phyloP scores from a whole-genome alignment of 768 basidiomycete genomes.

The Udeniomyces megalosporus region DNA sequence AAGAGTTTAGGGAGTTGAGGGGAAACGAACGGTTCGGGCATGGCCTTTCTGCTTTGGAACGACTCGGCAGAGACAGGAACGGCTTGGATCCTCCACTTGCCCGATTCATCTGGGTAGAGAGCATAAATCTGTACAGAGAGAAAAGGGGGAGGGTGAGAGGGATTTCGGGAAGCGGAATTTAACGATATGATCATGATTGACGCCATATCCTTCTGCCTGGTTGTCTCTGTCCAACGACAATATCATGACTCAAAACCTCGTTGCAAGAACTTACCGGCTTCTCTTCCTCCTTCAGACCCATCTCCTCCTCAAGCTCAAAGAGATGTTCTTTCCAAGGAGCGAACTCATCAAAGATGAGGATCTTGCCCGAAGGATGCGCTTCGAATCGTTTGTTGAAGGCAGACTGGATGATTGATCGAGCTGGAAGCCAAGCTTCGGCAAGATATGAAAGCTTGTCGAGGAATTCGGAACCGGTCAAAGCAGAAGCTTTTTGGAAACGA shows the following conservation, averaged over 20 bases:
- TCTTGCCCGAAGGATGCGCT: conserved; percentile 54
- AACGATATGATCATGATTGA: no score
- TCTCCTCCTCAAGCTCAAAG: conserved; percentile 32
- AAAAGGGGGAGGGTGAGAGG: background rate
- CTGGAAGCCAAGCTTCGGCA: conserved; percentile 79
- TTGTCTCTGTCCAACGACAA: background rate
- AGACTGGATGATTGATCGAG: conserved; percentile 56
- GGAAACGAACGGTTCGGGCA: conserved; percentile 50
- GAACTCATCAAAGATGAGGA: conserved; percentile 64
- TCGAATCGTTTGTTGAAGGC: conserved; percentile 42
- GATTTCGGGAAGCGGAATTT: no score
- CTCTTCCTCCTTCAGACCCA: conserved; percentile 2
- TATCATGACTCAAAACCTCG: background rate
- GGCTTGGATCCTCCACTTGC: conserved; percentile 75
- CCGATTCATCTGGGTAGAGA: conserved; percentile 71
- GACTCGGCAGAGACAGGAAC: conserved; percentile 66
- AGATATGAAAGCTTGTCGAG: conserved; percentile 62
- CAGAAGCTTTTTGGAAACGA: conserved; percentile 62
- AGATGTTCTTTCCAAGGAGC: conserved; percentile 73
- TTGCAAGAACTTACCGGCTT: conserved; percentile 16
- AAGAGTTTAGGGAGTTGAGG: background rate
- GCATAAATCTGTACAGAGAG: conserved; percentile 42
- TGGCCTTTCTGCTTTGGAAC: conserved; percentile 76
- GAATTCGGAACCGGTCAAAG: conserved; percentile 73
- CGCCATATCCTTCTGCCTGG: no score